Percentiles rank a stretch among this genome's conserved stretches.
Evolutionary conservation across 495 filamentous ascomycete genomes (phyloP).

Genomic region (Lasiosphaeria miniovina): DNA sequence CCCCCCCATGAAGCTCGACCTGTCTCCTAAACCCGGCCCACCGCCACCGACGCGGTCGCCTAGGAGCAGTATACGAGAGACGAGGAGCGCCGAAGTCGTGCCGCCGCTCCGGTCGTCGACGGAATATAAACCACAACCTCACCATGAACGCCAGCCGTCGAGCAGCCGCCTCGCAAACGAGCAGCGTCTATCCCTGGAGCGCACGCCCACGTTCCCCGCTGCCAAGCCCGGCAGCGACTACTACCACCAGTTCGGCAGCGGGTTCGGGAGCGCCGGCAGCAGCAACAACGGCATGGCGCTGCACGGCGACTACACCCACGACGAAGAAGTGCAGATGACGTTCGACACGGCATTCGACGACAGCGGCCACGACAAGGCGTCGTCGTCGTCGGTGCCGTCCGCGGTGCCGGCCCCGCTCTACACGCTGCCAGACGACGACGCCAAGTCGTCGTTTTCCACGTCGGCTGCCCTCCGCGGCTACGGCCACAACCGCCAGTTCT

Average conservation of each 20-base stretch:
- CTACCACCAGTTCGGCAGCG: background rate
- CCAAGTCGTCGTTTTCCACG: background rate
- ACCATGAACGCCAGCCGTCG: conserved; percentile 16
- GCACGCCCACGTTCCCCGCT: conserved; percentile 22
- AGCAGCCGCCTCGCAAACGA: conserved; percentile 10
- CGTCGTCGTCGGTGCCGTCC: conserved; percentile 15
- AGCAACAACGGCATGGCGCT: background rate
- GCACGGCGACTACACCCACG: conserved; percentile 14
- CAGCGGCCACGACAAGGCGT: conserved; percentile 17
- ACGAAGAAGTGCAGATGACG: conserved; percentile 61
- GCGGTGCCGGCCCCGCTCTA: too few relatives aligned
- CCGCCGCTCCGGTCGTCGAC: conserved; percentile 27
- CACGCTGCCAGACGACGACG: too few relatives aligned
- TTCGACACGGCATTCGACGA: conserved; percentile 62
- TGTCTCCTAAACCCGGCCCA: conserved; percentile 35
- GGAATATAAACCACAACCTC: background rate
- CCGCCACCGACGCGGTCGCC: conserved; percentile 27
- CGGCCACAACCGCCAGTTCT: conserved; percentile 14
- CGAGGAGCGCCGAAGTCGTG: conserved; percentile 43
- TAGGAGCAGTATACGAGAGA: conserved; percentile 43
- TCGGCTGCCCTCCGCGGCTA: conserved; percentile 3
- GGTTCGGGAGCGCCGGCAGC: conserved; percentile 10
- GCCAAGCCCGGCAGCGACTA: conserved; percentile 9
- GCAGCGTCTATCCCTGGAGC: conserved; percentile 10
- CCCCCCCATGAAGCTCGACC: conserved; percentile 80